These are phyloP conservation scores for Vigna unguiculata DNA, from an alignment of 306 rosid species.

Conservation along the genomic window DNA sequence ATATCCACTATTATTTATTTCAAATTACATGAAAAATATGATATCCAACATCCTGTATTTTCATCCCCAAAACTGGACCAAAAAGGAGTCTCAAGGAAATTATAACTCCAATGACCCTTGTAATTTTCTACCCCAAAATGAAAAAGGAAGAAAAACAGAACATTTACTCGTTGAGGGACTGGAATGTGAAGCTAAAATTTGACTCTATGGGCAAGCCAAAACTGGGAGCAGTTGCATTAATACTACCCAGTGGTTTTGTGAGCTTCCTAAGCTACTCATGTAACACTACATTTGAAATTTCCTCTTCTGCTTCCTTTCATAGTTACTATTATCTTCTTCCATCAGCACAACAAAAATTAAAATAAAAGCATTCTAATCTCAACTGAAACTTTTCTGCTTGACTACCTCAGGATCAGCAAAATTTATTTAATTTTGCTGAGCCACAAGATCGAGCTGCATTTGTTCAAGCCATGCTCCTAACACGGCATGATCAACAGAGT, in stretches of 20 bases:
- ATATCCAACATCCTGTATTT: conserved; percentile 27
- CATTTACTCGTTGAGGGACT: conserved; percentile 1
- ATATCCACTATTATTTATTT: not conserved
- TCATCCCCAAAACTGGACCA: conserved; percentile 28
- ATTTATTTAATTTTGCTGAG: conserved; percentile 5
- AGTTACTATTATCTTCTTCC: not conserved
- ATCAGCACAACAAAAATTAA: not conserved
- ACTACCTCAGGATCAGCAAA: not conserved
- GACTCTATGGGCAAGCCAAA: conserved; percentile 14
- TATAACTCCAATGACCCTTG: conserved; percentile 5
- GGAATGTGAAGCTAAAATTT: conserved; percentile 12
- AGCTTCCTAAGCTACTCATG: conserved; percentile 15
- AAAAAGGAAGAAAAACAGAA: conserved; percentile 13
- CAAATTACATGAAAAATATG: conserved; percentile 1
- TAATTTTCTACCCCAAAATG: conserved; percentile 14
- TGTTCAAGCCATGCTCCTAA: conserved; percentile 20
- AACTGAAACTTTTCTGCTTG: not conserved
- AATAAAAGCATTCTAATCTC: not conserved
- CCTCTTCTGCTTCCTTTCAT: conserved; percentile 6
- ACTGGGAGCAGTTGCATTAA: conserved; percentile 13
- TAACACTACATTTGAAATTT: conserved; percentile 9
- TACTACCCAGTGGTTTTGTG: conserved; percentile 8
- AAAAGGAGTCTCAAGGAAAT: conserved; percentile 13
- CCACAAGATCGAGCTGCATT: conserved; percentile 19
- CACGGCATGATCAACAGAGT: not conserved